Percentiles rank a stretch among this genome's conserved stretches.
Evolutionary conservation across 768 basidiomycete species (phyloP).

Genomic region (Russula emetica): DNA sequence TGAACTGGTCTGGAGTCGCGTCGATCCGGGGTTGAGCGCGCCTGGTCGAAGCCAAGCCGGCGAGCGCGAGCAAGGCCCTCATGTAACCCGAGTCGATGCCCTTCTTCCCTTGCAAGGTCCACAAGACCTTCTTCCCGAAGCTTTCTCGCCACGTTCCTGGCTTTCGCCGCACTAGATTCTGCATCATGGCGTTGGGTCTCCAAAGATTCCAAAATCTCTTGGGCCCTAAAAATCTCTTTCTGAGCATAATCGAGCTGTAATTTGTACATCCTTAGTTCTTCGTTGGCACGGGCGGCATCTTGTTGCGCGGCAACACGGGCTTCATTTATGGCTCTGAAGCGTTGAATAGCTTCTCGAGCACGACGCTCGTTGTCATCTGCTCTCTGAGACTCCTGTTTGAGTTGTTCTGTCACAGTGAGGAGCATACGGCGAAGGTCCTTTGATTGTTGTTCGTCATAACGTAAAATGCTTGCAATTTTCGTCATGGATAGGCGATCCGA

Average conservation of each 20-base stretch:
- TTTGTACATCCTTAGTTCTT: constrained; percentile 56
- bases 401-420: constrained; percentile 37
- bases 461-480: constrained; percentile 31
- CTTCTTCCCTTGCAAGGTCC: constrained; percentile 51
- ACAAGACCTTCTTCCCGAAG: constrained; percentile 46
- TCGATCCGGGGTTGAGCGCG: constrained; percentile 24
- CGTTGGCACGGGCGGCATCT: constrained; percentile 35
- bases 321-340: constrained; percentile 35
- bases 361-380: constrained; percentile 37
- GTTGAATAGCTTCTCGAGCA: constrained; percentile 34
- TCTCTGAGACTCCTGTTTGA: constrained; percentile 38
- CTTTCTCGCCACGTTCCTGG: constrained; percentile 44
- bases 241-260: constrained; percentile 56
- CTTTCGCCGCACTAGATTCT: constrained; percentile 43
- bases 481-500: constrained; percentile 25
- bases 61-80: constrained; percentile 44
- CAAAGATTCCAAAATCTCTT: constrained; percentile 46
- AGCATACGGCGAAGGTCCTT: constrained; percentile 40
- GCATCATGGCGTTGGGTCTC: constrained; percentile 48
- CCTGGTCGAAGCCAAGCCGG: constrained; percentile 33
- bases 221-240: constrained; percentile 53
- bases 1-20: constrained; percentile 6
- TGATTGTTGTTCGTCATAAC: constrained; percentile 41
- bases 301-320: constrained; percentile 34
- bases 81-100: constrained; percentile 47